Conservation (phyloP, 2,329 filamentous ascomycete species). For the Pseudomassariella vexata region DNA sequence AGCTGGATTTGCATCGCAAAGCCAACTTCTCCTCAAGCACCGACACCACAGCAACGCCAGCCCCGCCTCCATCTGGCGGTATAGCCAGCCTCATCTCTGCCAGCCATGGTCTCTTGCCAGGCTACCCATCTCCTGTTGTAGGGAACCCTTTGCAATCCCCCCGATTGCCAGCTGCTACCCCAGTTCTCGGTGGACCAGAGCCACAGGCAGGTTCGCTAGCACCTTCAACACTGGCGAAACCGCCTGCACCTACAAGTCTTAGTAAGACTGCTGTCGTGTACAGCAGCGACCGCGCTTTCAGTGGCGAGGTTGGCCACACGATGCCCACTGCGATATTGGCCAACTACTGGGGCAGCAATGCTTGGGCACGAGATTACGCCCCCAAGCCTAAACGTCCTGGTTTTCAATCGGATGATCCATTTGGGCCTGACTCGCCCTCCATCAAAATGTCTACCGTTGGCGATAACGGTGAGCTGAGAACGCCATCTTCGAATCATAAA, state of each 20-base stretch:
- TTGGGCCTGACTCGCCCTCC: slow-evolving; percentile 27
- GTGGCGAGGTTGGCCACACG: slow-evolving; percentile 58
- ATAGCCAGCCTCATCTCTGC: slow-evolving; percentile 83
- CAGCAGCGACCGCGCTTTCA: slow-evolving; percentile 68
- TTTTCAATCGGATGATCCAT: slow-evolving; percentile 26
- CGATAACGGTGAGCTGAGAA: slow-evolving; percentile 19
- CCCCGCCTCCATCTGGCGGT: slow-evolving; percentile 47
- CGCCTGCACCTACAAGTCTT: slow-evolving; percentile 77
- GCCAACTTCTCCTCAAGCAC: slow-evolving; percentile 49
- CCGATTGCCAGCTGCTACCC: slow-evolving; percentile 27
- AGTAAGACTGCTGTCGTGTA: slow-evolving; percentile 81
- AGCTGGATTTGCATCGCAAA: slow-evolving; percentile 83
- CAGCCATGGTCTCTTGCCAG: slow-evolving; percentile 72
- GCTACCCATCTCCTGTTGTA: slow-evolving; percentile 31
- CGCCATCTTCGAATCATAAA: slow-evolving; percentile 26
- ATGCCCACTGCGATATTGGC: slow-evolving; percentile 84
- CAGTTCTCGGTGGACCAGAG: slow-evolving; percentile 35
- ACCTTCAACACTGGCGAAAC: slow-evolving; percentile 74
- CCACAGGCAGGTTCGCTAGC: slow-evolving; percentile 60
- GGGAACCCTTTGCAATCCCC: slow-evolving; percentile 20
- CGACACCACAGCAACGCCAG: slow-evolving; percentile 31
- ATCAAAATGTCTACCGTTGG: slow-evolving; percentile 24
- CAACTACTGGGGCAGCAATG: slow-evolving; percentile 87
- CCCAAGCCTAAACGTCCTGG: slow-evolving; percentile 15
- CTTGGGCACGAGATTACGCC: slow-evolving; percentile 49